Base-by-base conservation (phyloP, 2,329 filamentous ascomycete species). In the Diaporthe sp. region DNA sequence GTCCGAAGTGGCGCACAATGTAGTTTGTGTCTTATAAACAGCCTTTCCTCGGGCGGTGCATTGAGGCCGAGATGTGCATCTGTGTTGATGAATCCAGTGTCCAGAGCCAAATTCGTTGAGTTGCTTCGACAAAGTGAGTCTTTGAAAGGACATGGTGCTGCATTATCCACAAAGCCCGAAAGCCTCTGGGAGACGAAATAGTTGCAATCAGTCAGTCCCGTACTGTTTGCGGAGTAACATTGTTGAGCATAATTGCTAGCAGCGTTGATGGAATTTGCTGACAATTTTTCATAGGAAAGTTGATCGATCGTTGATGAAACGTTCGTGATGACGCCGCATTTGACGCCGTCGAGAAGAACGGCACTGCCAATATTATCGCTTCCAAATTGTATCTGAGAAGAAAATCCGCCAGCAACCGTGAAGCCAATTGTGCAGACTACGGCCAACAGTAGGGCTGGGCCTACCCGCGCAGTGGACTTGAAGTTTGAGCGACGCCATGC, bases 41-140 rank as follows among this genome's bases (percentile, higher is more conserved):
- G 68, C 13, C 77, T 66, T 25, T 80, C 72, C 1, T 78, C n/a
- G 8, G 25, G 22, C 0, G 76, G 77, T 2, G 74, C 69, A 42
- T 79, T 80, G 12, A 80, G 67, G 0, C 78, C 79, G 3, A 80
- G 38, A 28, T 80, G 66, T 0, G 66, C 30, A 22, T 78, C 68
- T 17, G 75, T 78, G 30, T 79, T 67, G 5, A 81, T 45, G 61
- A 72, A 71, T 1, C 76, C 77, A 1, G 77, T 71, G 13, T 77
- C 78, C 2, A 78, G 10, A 10, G 74, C 33, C 10, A 77, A 33
- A 3, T 69, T 79, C 1, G 25, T 10, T 6, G 69, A 47, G 1
- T 50, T 30, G 2, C 38, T 72, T 10, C 42, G 22, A 58, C 79
- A 80, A 0, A 80, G 64, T 1, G 40, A 45, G 2, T 57, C 47